phyloP scores from a whole-genome alignment of 805 yeast genomes.

The Schwanniomyces polymorphus region DNA sequence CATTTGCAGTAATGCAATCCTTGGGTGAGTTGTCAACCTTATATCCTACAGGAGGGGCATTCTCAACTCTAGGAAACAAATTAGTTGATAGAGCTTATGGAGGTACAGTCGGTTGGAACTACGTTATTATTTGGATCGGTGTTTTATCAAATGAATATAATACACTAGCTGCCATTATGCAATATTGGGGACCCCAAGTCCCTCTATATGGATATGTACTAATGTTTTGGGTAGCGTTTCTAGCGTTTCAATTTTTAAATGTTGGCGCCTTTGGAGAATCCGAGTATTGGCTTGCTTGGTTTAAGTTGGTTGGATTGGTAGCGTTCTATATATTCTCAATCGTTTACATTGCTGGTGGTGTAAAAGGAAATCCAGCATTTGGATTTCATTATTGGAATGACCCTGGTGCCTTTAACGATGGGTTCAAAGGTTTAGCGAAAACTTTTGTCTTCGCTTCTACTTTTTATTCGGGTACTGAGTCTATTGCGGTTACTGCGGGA shows the following conservation, averaged over 20 bases:
- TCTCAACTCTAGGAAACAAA: slow-evolving; percentile 51
- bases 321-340: slow-evolving; percentile 55
- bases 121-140: slow-evolving; percentile 57
- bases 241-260: slow-evolving; percentile 48
- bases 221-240: slow-evolving; percentile 52
- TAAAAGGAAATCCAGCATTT: slow-evolving; percentile 34
- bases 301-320: slow-evolving; percentile 46
- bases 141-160: slow-evolving; percentile 57
- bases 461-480: slow-evolving; percentile 59
- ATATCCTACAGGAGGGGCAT: slow-evolving; percentile 52
- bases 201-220: slow-evolving; percentile 58
- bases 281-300: slow-evolving; percentile 53
- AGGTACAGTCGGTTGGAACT: slow-evolving; percentile 53
- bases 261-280: slow-evolving; percentile 58
- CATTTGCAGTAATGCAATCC: slow-evolving; percentile 53
- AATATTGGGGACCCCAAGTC: slow-evolving; percentile 50
- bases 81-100: slow-evolving; percentile 58
- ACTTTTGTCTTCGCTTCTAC: slow-evolving; percentile 62
- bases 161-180: slow-evolving; percentile 49
- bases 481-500: slow-evolving; percentile 59
- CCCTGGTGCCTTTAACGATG: slow-evolving; percentile 44
- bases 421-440: slow-evolving; percentile 56
- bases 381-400: slow-evolving; percentile 45
- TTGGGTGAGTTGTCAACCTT: slow-evolving; percentile 57
- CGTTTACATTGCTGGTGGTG: slow-evolving; percentile 45